phyloP scores from a whole-genome alignment of 306 rosid genomes.

The Lathyrus sativus region DNA sequence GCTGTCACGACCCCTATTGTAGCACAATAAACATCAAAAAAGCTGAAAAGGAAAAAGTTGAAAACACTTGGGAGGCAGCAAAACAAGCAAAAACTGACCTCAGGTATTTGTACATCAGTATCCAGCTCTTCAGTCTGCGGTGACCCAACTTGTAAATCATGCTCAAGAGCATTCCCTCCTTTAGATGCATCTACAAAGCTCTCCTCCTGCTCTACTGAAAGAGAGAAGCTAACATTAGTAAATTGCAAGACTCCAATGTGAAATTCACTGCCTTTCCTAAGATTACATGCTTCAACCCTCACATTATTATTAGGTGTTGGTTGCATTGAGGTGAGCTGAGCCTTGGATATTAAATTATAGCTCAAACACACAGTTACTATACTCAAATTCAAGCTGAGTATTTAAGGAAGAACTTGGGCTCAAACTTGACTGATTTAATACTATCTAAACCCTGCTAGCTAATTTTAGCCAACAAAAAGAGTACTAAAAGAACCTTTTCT shows the following conservation, averaged over 20 bases:
- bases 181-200: constrained; percentile 48
- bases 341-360: constrained; percentile 2
- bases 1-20: background rate
- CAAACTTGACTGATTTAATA: background rate
- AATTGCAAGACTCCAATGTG: constrained; percentile 25
- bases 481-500: background rate
- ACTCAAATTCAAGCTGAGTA: constrained; percentile 24
- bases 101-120: constrained; percentile 39
- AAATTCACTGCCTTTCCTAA: constrained; percentile 24
- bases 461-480: background rate
- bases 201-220: constrained; percentile 64
- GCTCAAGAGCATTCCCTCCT: constrained; percentile 53
- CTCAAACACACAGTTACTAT: constrained; percentile 18
- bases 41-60: constrained; percentile 12
- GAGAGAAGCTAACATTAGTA: constrained; percentile 37
- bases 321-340: constrained; percentile 10
- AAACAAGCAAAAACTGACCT: constrained; percentile 38
- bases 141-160: constrained; percentile 48
- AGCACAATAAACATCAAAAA: constrained; percentile 20
- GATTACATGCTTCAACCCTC: constrained; percentile 28
- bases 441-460: background rate
- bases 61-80: constrained; percentile 11
- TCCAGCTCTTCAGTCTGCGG: constrained; percentile 54
- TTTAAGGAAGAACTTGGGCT: constrained; percentile 2
- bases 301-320: background rate